Evolutionary conservation across 1,139 yeast species (phyloP), one percentile per base, ranked within the genome.

Genomic region (Pichia sp.): DNA sequence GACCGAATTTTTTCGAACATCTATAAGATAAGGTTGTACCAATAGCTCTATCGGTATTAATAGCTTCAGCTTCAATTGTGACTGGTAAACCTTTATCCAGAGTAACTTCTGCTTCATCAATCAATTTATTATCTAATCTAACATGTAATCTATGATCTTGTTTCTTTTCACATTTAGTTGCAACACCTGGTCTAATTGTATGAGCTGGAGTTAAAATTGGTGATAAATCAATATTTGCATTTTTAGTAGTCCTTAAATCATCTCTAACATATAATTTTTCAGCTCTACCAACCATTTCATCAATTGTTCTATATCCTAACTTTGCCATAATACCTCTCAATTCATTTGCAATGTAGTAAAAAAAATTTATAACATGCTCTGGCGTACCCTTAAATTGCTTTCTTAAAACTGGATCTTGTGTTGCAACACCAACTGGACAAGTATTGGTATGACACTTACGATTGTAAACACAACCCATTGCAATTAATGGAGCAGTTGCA

Each of bases 401-500:
- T 73, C 99, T 84, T 63, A 93, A 79, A 61, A 84, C 89, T 33
- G 98, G 97, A 70, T 93, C 98, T 71, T 93, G 99, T 42, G 99
- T 93, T 46, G 99, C 99, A 74, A 93, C 88, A 73, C 99, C 99
- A 51, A 91, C 98, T 39, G 99, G 96, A 73, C 99, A 93, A 45
- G 96, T 82, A 71, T 89, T 87, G 58, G 87, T 74, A 68, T 93
- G 97, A 70, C 98, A 91, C 74, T 85, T 87, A 71, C 96, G 79
- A 87, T 91, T 85, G 87, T 89, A 84, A 67, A 91, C 84, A 77
- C 99, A 93, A 53, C 98, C 98, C 91, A 91, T 82, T 47, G 98
- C 95, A 65, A 93, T 91, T 70, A 93, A 81, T 49, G 99, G 98
- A 61, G 96, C 84, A 41, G 99, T 93, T 41, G 99, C 99, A 66